Percentiles rank a stretch among this genome's conserved stretches.
Conservation (phyloP, 148 eudicot genomes). For the Camellia lanceoleosa region DNA sequence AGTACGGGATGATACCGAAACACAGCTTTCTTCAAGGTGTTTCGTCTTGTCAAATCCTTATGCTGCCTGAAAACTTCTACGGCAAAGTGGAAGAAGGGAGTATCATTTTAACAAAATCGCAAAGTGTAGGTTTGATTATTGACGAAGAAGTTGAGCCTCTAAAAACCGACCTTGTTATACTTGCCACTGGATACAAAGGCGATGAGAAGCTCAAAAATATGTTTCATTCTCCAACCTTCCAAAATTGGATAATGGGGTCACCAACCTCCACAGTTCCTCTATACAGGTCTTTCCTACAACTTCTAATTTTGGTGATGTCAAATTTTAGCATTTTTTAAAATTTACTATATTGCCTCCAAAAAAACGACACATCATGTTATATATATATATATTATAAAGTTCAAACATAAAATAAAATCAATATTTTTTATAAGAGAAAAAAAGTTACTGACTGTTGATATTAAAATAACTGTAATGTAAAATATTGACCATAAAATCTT, state of each 20-base stretch:
- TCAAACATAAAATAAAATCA: too few relatives aligned
- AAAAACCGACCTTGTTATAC: slow-evolving; percentile 25
- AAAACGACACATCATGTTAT: too few relatives aligned
- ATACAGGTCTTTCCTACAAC: slow-evolving; percentile 25
- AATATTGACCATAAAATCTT: too few relatives aligned
- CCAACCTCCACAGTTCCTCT: slow-evolving; percentile 29
- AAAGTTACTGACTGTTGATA: too few relatives aligned
- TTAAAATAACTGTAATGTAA: too few relatives aligned
- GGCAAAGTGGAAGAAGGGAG: slow-evolving; percentile 44
- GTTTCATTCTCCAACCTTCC: slow-evolving; percentile 25
- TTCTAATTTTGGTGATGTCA: too few relatives aligned
- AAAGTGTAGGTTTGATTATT: slow-evolving; percentile 30
- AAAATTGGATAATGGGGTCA: slow-evolving; percentile 21
- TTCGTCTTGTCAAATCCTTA: slow-evolving; percentile 18
- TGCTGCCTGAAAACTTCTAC: slow-evolving; percentile 34
- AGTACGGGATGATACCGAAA: slow-evolving; percentile 38
- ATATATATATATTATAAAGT: too few relatives aligned
- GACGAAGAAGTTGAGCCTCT: slow-evolving; percentile 21
- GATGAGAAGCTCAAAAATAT: slow-evolving; percentile 30
- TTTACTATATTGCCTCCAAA: too few relatives aligned
- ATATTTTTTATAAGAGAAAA: too few relatives aligned
- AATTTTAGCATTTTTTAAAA: too few relatives aligned
- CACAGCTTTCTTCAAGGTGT: slow-evolving; percentile 30
- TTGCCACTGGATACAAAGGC: slow-evolving; percentile 39
- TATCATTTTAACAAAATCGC: slow-evolving; percentile 31